Evolutionary conservation across 192 early-diverging fungal species (phyloP).

Genomic region (Coemansia nantahalensis): DNA sequence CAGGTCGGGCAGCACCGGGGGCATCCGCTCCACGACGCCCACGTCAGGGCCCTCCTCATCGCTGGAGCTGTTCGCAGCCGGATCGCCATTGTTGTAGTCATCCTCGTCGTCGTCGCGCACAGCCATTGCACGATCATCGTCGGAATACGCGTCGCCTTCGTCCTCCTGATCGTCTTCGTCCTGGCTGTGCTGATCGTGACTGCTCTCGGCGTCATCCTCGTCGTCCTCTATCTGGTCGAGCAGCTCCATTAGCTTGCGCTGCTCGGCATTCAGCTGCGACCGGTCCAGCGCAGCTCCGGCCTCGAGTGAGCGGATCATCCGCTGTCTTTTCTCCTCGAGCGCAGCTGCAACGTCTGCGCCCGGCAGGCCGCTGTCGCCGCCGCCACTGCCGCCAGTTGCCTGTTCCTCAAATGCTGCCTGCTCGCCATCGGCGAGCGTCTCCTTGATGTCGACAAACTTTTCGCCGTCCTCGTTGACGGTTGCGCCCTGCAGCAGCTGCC

Average conservation of each 20-base stretch:
- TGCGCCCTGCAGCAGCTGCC: conserved; percentile 3
- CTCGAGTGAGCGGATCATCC: conserved; percentile 14
- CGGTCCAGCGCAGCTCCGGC: background rate
- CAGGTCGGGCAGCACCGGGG: background rate
- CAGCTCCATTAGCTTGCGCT: conserved; percentile 28
- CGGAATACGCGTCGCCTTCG: conserved; percentile 36
- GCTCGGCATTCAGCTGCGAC: conserved; percentile 6
- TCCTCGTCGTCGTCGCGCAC: conserved; percentile 48
- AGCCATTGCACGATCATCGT: conserved; percentile 38
- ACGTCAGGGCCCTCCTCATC: conserved; percentile 6
- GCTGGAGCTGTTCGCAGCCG: too few relatives aligned
- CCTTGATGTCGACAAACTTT: conserved; percentile 51
- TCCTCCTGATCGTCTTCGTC: conserved; percentile 2
- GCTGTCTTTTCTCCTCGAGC: conserved; percentile 13
- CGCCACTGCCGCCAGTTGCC: too few relatives aligned
- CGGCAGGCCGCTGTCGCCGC: background rate
- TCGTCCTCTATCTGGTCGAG: conserved; percentile 40
- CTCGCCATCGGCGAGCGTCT: conserved; percentile 24
- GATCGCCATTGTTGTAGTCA: conserved; percentile 27
- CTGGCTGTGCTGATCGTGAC: conserved; percentile 2
- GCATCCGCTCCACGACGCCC: conserved; percentile 10
- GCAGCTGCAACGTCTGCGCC: background rate
- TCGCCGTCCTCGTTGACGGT: conserved; percentile 50
- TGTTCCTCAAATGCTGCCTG: conserved; percentile 7
- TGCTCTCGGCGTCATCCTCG: background rate